Base-by-base conservation (phyloP, 345 rosid species). In the Heritiera littoralis region DNA sequence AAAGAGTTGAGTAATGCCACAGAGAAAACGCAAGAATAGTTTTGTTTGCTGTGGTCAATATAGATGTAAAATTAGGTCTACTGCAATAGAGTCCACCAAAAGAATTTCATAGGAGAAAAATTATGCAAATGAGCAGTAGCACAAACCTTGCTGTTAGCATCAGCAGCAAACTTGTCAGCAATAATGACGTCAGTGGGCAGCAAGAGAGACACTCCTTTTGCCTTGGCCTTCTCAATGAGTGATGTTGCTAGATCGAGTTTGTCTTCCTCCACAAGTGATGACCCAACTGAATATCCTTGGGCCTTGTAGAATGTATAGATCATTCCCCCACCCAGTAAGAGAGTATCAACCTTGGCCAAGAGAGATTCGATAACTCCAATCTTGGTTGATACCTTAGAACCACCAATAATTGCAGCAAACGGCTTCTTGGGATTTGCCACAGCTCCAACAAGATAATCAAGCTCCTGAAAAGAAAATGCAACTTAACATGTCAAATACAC, bases 231-330 rank as follows among this genome's bases (percentile, higher is more conserved):
- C 83, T 86, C 96, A 60, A 95, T 83, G 79, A 95, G 98, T 14
- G 91, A 66, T 30, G 89, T 90, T 23, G 97, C 99, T 70, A 95
- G 90, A 43, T 83, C 93, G 79, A 95, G 97, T 80, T 93, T 95
- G 85, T 95, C 99, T 85, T 91, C 98, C 84, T 93, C 99, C 46
- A 95, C 98, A 45, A 95, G 92, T 66, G 99, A 95, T 40, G 98
- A 87, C 23, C 99, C 99, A 49, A 95, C 96, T 5, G 87, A 54
- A 23, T 81, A 79, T 48, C 98, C 97, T 82, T 95, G 99, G 18
- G 99, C 99, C 84, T 95, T 95, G 96, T 93, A 95, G 89, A 95
- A 95, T 35, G 99, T 95, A 80, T 85, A 95, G 76, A 93, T 95
- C 99, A 95, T 95, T 72, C 99, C 99, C 87, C 99, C 99, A 72